Conservation (phyloP, 208 protist genomes). For the Acanthamoeba pearcei region DNA sequence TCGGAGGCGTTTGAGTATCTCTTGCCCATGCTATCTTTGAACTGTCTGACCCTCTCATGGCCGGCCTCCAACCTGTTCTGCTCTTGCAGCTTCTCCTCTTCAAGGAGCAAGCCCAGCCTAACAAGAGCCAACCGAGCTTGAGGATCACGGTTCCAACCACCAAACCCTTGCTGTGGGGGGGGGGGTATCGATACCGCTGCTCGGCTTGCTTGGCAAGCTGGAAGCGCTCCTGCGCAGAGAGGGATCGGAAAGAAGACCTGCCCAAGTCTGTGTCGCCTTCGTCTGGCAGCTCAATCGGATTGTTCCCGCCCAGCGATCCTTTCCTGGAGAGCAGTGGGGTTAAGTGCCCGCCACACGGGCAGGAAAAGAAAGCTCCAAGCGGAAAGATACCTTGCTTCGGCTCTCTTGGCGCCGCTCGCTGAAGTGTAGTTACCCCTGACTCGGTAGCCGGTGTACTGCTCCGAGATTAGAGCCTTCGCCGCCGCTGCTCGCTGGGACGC, state of each 20-base stretch:
- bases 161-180: background rate
- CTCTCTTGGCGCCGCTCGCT: background rate
- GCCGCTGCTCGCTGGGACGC: slow-evolving; percentile 4
- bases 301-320: background rate
- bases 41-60: background rate
- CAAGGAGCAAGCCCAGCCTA: background rate
- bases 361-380: no score
- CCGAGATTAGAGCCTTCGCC: slow-evolving; percentile 2
- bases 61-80: background rate
- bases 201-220: slow-evolving; percentile 14
- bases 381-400: background rate
- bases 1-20: background rate
- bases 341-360: no score
- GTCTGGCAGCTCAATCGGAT: slow-evolving; percentile 2
- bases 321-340: background rate
- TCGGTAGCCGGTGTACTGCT: slow-evolving; percentile 43
- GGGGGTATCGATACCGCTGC: background rate
- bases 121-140: background rate
- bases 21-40: slow-evolving; percentile 37
- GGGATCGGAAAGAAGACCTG: background rate
- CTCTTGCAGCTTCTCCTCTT: background rate
- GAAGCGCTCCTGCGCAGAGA: slow-evolving; percentile 1
- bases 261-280: slow-evolving; percentile 2
- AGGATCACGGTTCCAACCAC: background rate
- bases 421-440: background rate